These are phyloP conservation scores for Codiaeum variegatum DNA, from an alignment of 441 rosid genomes.

Conservation along the genomic window DNA sequence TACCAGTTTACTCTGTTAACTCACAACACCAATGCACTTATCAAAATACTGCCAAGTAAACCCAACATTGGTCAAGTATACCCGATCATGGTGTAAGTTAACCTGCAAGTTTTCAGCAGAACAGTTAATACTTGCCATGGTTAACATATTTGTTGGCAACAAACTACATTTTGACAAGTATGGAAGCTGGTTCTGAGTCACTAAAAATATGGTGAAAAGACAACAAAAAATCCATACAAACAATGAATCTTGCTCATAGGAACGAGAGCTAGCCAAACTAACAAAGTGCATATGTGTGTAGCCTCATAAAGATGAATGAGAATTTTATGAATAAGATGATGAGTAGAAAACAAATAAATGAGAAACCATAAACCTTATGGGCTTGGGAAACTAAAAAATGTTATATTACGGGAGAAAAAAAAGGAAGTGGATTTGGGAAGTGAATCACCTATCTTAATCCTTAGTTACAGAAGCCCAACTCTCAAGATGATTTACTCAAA, in stretches of 20 bases:
- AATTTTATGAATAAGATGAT: no score
- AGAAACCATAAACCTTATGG: not conserved
- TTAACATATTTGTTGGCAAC: slow-evolving; percentile 3
- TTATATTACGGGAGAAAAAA: not conserved
- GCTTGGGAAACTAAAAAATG: not conserved
- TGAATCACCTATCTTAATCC: not conserved
- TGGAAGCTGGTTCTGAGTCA: not conserved
- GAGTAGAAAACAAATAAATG: not conserved
- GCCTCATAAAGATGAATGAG: not conserved
- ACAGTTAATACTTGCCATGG: slow-evolving; percentile 14
- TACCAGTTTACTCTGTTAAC: slow-evolving; percentile 17
- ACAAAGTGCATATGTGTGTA: not conserved
- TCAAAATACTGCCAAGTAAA: slow-evolving; percentile 21
- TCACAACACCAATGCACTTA: slow-evolving; percentile 20
- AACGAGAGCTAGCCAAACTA: not conserved
- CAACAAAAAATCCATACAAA: not conserved
- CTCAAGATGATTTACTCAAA: not conserved
- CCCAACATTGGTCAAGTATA: slow-evolving; percentile 18
- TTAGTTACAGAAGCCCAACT: not conserved
- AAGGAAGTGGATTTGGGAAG: not conserved
- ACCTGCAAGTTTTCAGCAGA: slow-evolving; percentile 27
- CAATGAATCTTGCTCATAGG: not conserved
- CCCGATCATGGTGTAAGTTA: slow-evolving; percentile 15
- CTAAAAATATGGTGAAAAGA: not conserved
- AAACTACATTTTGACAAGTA: not conserved